A percentile compares a stretch with the other conserved stretches of the same genome.
phyloP scores from a whole-genome alignment of 2,329 filamentous ascomycete genomes.

The Orbilia blumenaviensis region DNA sequence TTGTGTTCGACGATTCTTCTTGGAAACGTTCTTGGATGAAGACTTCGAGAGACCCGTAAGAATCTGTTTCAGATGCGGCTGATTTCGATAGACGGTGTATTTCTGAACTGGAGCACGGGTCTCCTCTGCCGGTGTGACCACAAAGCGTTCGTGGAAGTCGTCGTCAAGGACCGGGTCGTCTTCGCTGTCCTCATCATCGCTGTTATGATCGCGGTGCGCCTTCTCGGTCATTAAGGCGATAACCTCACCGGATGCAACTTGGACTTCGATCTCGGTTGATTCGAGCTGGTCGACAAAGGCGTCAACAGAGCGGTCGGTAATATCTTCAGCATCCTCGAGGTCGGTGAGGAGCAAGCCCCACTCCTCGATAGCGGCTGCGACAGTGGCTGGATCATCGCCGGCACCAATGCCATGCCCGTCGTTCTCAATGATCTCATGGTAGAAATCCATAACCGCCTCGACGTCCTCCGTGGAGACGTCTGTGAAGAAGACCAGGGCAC shows the following conservation, averaged over 20 bases:
- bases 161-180: slow-evolving; percentile 59
- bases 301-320: slow-evolving; percentile 77
- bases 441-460: slow-evolving; percentile 76
- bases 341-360: slow-evolving; percentile 84
- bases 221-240: slow-evolving; percentile 86
- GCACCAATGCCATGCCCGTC: slow-evolving; percentile 79
- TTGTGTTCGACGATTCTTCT: slow-evolving; percentile 73
- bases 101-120: slow-evolving; percentile 65
- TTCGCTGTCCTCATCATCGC: slow-evolving; percentile 63
- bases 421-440: slow-evolving; percentile 79
- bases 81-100: slow-evolving; percentile 74
- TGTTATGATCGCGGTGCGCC: slow-evolving; percentile 66
- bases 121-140: slow-evolving; percentile 60
- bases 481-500: slow-evolving; percentile 77
- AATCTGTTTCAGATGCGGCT: slow-evolving; percentile 69
- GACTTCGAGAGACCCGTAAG: slow-evolving; percentile 70
- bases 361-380: slow-evolving; percentile 77
- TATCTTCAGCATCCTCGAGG: slow-evolving; percentile 76
- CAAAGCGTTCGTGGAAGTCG: slow-evolving; percentile 55
- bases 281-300: slow-evolving; percentile 87
- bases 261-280: slow-evolving; percentile 75
- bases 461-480: slow-evolving; percentile 75
- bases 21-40: slow-evolving; percentile 71
- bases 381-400: slow-evolving; percentile 74
- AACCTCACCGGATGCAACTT: slow-evolving; percentile 79